phyloP scores from a whole-genome alignment of 192 early-diverging fungal species.

The Gonapodya prolifera region DNA sequence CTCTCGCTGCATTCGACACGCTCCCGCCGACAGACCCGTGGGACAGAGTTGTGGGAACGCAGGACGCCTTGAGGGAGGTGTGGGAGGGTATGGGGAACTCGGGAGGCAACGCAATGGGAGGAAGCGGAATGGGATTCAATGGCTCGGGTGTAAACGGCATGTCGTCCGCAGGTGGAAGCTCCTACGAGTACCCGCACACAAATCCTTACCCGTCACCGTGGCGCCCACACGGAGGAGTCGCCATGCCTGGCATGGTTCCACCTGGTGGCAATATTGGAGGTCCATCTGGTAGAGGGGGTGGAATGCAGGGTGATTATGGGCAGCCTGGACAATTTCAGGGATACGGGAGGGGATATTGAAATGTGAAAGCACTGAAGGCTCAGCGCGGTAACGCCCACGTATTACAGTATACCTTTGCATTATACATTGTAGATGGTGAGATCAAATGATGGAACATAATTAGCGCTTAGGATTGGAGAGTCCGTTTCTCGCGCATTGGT shows the following conservation, averaged over 20 bases:
- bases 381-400: neutral
- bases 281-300: neutral
- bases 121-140: neutral
- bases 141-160: neutral
- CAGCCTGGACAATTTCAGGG: no score
- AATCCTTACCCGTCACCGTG: neutral
- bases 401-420: neutral
- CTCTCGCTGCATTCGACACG: neutral
- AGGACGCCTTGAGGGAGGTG: neutral
- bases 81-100: neutral
- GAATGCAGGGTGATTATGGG: neutral
- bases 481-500: no score
- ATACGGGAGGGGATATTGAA: neutral
- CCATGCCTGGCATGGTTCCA: neutral
- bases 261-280: no score
- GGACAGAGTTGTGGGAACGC: neutral
- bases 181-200: neutral
- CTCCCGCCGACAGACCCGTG: neutral
- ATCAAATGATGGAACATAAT: no score
- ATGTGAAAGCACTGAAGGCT: neutral
- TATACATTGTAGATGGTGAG: neutral
- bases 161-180: neutral
- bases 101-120: neutral
- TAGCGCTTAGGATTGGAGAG: no score
- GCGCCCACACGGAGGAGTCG: neutral